phyloP scores from a whole-genome alignment of 1,284 basidiomycete species.

The Rhodotorula mucilaginosa region DNA sequence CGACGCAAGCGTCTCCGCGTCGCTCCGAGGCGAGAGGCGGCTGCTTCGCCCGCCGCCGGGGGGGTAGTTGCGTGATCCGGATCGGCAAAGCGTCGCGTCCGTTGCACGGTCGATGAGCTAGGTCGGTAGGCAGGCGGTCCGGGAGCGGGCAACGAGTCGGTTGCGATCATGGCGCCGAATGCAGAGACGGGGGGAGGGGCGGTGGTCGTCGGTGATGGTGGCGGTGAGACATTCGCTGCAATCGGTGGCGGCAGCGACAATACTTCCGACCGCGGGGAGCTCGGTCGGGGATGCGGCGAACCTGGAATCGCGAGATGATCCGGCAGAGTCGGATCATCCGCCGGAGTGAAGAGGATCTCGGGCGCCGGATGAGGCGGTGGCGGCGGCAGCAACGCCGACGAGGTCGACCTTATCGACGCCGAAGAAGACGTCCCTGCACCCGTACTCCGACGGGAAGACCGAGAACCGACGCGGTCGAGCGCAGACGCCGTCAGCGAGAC shows the following conservation, averaged over 20 bases:
- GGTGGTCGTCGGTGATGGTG: background rate
- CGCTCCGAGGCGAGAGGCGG: background rate
- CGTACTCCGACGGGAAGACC: background rate
- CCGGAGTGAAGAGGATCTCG: constrained; percentile 28
- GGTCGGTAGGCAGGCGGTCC: constrained; percentile 39
- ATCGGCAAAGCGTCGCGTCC: constrained; percentile 15
- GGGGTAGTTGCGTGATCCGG: background rate
- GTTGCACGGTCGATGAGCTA: constrained; percentile 18
- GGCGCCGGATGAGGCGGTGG: background rate
- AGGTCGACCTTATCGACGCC: background rate
- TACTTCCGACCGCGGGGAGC: background rate
- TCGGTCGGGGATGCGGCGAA: background rate
- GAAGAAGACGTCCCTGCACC: background rate
- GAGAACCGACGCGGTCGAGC: constrained; percentile 15
- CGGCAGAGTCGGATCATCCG: constrained; percentile 22
- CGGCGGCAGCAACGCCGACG: background rate
- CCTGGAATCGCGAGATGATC: constrained; percentile 16
- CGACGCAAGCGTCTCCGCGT: background rate
- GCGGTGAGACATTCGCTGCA: background rate
- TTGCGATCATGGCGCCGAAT: constrained; percentile 14
- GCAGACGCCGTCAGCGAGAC: constrained; percentile 18
- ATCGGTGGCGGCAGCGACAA: background rate
- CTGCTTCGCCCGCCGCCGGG: background rate
- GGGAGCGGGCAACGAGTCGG: constrained; percentile 25
- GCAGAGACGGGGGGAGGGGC: background rate